Evolutionary conservation across 2,329 filamentous ascomycete species (phyloP), one percentile per base, ranked within the genome.

Genomic region (Colletotrichum lindemuthianum): DNA sequence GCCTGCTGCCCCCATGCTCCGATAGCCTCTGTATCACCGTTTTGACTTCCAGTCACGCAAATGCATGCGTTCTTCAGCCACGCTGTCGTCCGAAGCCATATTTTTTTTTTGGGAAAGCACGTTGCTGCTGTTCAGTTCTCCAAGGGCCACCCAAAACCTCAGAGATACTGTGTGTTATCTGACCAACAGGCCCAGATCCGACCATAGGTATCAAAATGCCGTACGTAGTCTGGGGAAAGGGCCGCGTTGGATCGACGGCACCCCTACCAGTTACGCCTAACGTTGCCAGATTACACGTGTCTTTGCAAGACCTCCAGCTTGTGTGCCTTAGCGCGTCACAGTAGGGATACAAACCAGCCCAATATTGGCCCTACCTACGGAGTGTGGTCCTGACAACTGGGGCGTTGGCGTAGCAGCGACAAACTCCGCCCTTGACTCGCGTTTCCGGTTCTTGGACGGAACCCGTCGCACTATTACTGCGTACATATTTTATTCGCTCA

Each of bases 361-460:
- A 24, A 24, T 49, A 9, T 36, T 41, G 34, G 8, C 15, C 39
- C 3, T 8, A 5, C 41, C 11, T 48, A 6, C 1, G 13, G 45
- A 10, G 24, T 11, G 4, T 8, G n/a, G 44, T 47, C 32, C 45
- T 34, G 24, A 8, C 24, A 16, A 11, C 45, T 33, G 24, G 61
- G 51, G 63, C 32, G 63, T 63, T 37, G 36, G 24, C 40, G 5
- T 57, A 52, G 36, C 47, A 15, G 39, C 40, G 15, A 44, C 47
- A 37, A 15, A 13, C 15, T 58, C 15, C 34, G 16, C 47, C 48
- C 63, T 63, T 63, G 63, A 63, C 58, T 65, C 63, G 37, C 47
- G 58, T 63, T 33, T 52, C 40, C 15, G 32, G 13, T 41, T 52
- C 12, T 36, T 47, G 15, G 54, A 48, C 33, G 45, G 39, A 44